Base-by-base conservation (phyloP, 164 flowering plant species). In the Vitis labrusca region DNA sequence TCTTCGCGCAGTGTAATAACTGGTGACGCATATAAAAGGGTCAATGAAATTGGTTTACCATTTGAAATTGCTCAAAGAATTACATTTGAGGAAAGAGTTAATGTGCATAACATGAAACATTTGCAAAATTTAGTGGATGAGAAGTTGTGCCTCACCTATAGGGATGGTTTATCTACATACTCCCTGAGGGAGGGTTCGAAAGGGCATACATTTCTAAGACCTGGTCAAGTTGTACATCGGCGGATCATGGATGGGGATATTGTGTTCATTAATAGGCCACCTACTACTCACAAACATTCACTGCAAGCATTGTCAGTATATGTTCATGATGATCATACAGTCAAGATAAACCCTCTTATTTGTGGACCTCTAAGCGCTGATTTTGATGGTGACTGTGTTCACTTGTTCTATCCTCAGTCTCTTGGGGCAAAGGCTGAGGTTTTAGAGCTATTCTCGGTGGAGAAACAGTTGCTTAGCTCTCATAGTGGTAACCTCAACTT, bases 381-480 rank as follows among this genome's bases (percentile, higher is more conserved):
- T 71, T 95, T 95, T 84, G 99, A 95, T 73, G 99, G 98, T 37
- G 99, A 93, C 49, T 93, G 98, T 76, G 77, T 95, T 13, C 98
- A 91, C 64, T 52, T 95, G 9, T 95, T 91, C 62, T 95, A 91
- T 75, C 99, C 98, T 0, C 98, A 93, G 79, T 90, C 95, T 3
- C 86, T 86, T 37, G 83, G 90, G 7, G 99, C 98, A 14, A 95
- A 88, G 74, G 95, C 99, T 6, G 99, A 95, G 68, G 99, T 85
- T n/a, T 11, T 85, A 63, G 97, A 93, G 81, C 83, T 95, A 13
- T 95, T 95, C 70, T 80, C 93, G 9, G 94, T 95, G 61, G 98
- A 91, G 19, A 89, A 93, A 30, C 99, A 95, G 69, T 61, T 95
- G 65, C 84, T 85, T 27, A 95, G 99, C 79, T 95, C 99, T 5